Conservation (phyloP, 2,329 filamentous ascomycete species). For the Aureobasidium sp. region DNA sequence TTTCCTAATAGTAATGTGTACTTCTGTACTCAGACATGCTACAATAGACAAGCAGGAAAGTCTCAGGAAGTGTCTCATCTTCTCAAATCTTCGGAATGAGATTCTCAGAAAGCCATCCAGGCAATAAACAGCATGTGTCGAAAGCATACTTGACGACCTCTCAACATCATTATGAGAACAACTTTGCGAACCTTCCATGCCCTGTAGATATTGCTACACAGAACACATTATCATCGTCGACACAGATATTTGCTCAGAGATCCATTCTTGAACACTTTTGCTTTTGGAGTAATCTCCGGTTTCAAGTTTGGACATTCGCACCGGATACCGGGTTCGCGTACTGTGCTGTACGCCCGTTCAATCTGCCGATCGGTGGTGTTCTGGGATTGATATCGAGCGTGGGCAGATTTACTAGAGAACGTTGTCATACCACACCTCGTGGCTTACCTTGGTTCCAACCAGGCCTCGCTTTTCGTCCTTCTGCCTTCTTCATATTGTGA, state of each 20-base stretch:
- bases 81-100: not conserved
- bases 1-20: too few species aligned
- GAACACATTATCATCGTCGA: not conserved
- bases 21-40: too few species aligned
- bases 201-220: too few species aligned
- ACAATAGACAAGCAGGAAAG: too few species aligned
- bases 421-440: not conserved
- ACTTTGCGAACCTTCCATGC: too few species aligned
- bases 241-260: not conserved
- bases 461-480: too few species aligned
- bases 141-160: not conserved
- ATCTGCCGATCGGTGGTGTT: not conserved
- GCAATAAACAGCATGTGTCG: not conserved
- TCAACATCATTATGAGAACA: not conserved
- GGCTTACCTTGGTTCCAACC: not conserved
- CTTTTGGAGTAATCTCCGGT: not conserved
- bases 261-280: not conserved
- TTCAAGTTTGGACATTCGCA: not conserved
- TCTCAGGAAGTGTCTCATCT: not conserved
- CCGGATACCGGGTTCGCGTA: conserved; percentile 1
- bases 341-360: not conserved
- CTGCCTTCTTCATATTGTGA: not conserved
- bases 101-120: not conserved
- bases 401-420: not conserved
- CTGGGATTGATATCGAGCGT: not conserved